Base-by-base conservation (phyloP, 2,329 filamentous ascomycete genomes). In the Scopulariopsis brevicaulis region DNA sequence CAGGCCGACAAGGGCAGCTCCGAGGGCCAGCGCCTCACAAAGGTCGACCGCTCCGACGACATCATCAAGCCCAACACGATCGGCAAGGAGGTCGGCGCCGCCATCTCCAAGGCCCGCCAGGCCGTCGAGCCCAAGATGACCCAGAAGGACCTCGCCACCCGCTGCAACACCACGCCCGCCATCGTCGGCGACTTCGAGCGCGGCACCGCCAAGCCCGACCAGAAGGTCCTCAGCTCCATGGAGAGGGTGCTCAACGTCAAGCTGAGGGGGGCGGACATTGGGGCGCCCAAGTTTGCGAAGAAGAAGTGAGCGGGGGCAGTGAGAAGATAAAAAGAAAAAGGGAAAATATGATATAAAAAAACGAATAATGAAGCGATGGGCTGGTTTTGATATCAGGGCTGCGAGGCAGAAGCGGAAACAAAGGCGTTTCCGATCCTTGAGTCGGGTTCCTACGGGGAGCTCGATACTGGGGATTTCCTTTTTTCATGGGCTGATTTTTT, bases 41-140 rank as follows among this genome's bases (percentile, higher is more conserved):
- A 97, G 80, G 92, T 99, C 73, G 94, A 97, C 80, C 92, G 93
- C 65, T 86, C 85, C 71, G 92, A 97, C 79, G 94, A 96, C 71
- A 96, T 96, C 76, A 87, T 97, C 75, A 96, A 96, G 79, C 92
- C 91, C 69, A 96, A 96, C 78, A 95, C 90, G 53, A 80, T 96
- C 60, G 90, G 91, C 70, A 80, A 81, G 68, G 79, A 82, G 59
- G 90, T 97, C 63, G 90, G 89, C 67, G 84, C 89, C 64, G 89
- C 87, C 63, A 96, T 97, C 76, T 81, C 84, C 67, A 82, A 86
- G 68, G 83, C 88, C 58, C 89, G 94, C 63, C 85, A 84, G 70
- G 84, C 87, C 70, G 86, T 90, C 71, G 88, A 88, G 74, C 91
- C 92, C 74, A 94, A 96, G 78, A 93, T 97, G 90, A 95, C 92